Percentiles rank a stretch among this genome's conserved stretches.
Evolutionary conservation across 331 rosid genomes (phyloP).

Genomic region (Dryas integrifolia): DNA sequence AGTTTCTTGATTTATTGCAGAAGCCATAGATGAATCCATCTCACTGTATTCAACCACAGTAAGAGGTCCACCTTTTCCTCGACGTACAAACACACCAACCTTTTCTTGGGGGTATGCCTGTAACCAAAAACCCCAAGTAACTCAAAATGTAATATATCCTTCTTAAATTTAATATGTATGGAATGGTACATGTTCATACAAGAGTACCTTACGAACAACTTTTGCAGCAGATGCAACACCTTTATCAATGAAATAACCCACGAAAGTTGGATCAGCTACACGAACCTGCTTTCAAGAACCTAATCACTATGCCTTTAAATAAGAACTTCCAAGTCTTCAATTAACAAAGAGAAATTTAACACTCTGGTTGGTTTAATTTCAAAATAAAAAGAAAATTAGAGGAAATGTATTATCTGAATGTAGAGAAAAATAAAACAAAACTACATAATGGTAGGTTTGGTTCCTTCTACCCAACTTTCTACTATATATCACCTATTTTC

Average conservation of each 20-base stretch:
- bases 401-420: background rate
- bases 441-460: background rate
- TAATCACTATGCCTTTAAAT: constrained; percentile 29
- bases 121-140: constrained; percentile 17
- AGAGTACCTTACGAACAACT: constrained; percentile 86
- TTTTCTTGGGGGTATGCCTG: constrained; percentile 99
- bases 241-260: constrained; percentile 93
- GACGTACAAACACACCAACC: constrained; percentile 95
- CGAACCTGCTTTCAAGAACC: constrained; percentile 70
- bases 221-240: constrained; percentile 93
- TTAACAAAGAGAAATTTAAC: constrained; percentile 16
- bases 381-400: constrained; percentile 12
- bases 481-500: background rate
- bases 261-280: constrained; percentile 90
- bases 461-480: background rate
- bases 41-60: constrained; percentile 97
- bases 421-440: background rate
- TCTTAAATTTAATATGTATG: background rate
- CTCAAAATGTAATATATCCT: background rate
- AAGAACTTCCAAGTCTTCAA: constrained; percentile 18
- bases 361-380: background rate
- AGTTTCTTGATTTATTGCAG: constrained; percentile 84
- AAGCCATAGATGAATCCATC: constrained; percentile 72
- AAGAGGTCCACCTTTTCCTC: constrained; percentile 96
- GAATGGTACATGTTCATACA: background rate